These are phyloP conservation scores for Hygrophoropsis aurantiaca DNA, from an alignment of 768 basidiomycete species.

Conservation along the genomic window DNA sequence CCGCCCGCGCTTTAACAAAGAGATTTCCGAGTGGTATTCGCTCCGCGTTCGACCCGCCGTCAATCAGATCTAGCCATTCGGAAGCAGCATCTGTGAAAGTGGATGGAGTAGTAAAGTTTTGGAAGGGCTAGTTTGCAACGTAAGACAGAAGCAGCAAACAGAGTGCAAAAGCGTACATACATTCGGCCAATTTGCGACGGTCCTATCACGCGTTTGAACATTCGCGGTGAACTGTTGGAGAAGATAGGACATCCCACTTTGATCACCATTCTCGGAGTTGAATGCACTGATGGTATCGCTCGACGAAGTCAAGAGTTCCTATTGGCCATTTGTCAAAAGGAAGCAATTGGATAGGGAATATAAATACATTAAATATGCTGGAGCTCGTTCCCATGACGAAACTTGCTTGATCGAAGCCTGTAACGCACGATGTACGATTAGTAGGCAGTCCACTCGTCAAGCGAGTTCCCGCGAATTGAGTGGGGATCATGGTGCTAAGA, in stretches of 20 bases:
- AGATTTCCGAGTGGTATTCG: slow-evolving; percentile 72
- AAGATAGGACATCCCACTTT: slow-evolving; percentile 45
- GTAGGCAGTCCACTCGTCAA: slow-evolving; percentile 55
- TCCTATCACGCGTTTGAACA: slow-evolving; percentile 51
- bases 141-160: neutral
- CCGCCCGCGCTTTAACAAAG: slow-evolving; percentile 61
- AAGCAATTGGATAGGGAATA: neutral
- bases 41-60: slow-evolving; percentile 69
- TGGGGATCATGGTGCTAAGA: slow-evolving; percentile 68
- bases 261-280: slow-evolving; percentile 28
- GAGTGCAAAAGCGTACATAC: slow-evolving; percentile 21
- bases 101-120: slow-evolving; percentile 43
- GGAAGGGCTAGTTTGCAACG: slow-evolving; percentile 42
- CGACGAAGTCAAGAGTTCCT: slow-evolving; percentile 51
- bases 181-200: slow-evolving; percentile 72
- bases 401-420: slow-evolving; percentile 70
- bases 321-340: slow-evolving; percentile 1
- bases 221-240: slow-evolving; percentile 43
- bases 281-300: slow-evolving; percentile 41
- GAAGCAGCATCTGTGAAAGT: slow-evolving; percentile 56
- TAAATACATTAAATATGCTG: slow-evolving; percentile 60
- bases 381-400: slow-evolving; percentile 79
- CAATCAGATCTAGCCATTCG: slow-evolving; percentile 61
- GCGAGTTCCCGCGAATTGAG: slow-evolving; percentile 63
- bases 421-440: slow-evolving; percentile 61